phyloP scores from a whole-genome alignment of 345 rosid species.

The Eucalyptus marginata region DNA sequence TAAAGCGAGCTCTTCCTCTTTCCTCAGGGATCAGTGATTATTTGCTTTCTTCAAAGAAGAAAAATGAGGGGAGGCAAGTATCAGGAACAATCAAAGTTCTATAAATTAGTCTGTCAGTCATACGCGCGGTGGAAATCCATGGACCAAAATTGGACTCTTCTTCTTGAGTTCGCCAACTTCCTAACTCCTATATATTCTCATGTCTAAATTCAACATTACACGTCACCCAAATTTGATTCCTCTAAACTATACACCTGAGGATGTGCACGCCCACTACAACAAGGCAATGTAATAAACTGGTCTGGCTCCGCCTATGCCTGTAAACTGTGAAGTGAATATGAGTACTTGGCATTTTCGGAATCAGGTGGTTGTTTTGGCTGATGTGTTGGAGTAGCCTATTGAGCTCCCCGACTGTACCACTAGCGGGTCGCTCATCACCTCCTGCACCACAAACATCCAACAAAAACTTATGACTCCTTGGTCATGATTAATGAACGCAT shows the following conservation, averaged over 20 bases:
- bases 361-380: not conserved
- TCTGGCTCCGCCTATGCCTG: not conserved
- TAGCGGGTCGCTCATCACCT: constrained; percentile 22
- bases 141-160: not conserved
- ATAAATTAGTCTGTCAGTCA: not conserved
- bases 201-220: not conserved
- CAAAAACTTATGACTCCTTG: not conserved
- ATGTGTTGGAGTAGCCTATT: not conserved
- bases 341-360: not conserved
- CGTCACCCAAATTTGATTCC: not conserved
- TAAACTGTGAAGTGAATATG: not conserved
- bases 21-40: not conserved
- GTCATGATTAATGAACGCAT: not conserved
- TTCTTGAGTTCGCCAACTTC: not conserved
- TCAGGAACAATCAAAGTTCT: not conserved
- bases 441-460: constrained; percentile 18
- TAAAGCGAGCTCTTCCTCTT: not conserved
- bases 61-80: not conserved
- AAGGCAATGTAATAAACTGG: not conserved
- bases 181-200: not conserved
- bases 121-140: not conserved
- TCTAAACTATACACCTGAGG: not conserved
- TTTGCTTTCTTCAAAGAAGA: not conserved
- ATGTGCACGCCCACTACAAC: not conserved
- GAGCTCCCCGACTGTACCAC: not conserved